Base-by-base conservation (phyloP, 129 eudicot species). In the Sambucus nigra region DNA sequence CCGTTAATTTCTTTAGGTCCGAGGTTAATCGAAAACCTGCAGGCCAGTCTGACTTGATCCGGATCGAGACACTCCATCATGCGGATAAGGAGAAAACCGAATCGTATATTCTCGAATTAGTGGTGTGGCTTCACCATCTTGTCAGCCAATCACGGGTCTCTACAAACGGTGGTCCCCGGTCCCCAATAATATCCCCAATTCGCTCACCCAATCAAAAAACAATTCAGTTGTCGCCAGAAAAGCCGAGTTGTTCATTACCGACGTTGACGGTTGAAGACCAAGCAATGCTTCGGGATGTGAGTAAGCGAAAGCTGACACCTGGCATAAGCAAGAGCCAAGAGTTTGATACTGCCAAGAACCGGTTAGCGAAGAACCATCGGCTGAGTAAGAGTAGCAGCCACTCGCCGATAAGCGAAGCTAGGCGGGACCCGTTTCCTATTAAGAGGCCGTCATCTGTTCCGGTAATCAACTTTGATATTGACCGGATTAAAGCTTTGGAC, bases 321-420 rank as follows among this genome's bases (percentile, higher is more conserved):
- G 96, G 94, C 0, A 86, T 92, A 20, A 92, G 99, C 53, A 92
- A 82, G 70, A 86, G 95, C 44, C 99, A 92, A 63, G 99, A 92
- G 59, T 92, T 92, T 55, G 83, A 71, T 25, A 79, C 87, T 24
- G 53, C 77, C 22, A 77, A 55, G 59, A 75, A 25, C 5, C 55
- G 79, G 66, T 24, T 82, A 44, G 66, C 77, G 44, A 76, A 81
- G 69, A 53, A 84, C 65, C 94, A 85, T 28, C 65, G 95, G 63
- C 66, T 82, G 47, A 86, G 86, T 35, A 92, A 86, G 74, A 92
- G 99, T 57, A 92, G 82, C 61, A 92, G 76, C 68, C 99, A 92
- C 61, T 80, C 95, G 14, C 96, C 99, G 1, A 74, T 70, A 3
- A 44, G 69, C 38, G 94, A 73, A 68, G 33, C 50, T 42, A 76